Conservation (phyloP, 2,329 filamentous ascomycete species). For the Biscogniauxia marginata region DNA sequence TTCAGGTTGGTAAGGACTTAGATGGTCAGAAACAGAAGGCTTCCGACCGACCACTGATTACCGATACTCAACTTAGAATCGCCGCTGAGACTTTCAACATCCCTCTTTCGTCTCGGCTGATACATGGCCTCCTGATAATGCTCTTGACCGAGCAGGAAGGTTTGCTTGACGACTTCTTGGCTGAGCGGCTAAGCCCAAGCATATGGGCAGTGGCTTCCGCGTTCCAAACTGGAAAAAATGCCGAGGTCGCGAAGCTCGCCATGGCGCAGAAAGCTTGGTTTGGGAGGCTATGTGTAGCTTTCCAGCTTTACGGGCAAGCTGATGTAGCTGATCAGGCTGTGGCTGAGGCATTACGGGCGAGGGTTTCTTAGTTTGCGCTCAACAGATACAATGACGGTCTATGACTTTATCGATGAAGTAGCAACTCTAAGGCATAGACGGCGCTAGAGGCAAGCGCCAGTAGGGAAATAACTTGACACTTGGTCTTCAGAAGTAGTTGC, state of each 20-base stretch:
- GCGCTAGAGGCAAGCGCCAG: too few species aligned
- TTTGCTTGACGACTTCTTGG: not conserved
- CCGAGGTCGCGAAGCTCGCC: not conserved
- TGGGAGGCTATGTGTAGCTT: not conserved
- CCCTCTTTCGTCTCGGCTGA: not conserved
- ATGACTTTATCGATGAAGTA: too few species aligned
- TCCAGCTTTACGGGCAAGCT: not conserved
- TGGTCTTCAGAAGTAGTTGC: too few species aligned
- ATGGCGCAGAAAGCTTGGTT: not conserved
- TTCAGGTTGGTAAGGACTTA: not conserved
- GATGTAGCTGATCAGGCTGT: conserved; percentile 5
- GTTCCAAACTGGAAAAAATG: not conserved
- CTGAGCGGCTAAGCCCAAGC: not conserved
- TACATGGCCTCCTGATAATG: not conserved
- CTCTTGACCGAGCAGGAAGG: not conserved
- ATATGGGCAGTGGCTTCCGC: not conserved
- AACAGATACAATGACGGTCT: too few species aligned
- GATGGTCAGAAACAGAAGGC: not conserved
- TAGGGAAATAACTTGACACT: too few species aligned
- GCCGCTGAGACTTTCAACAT: not conserved
- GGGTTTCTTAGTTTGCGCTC: too few species aligned
- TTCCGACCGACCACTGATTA: not conserved
- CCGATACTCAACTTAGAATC: not conserved
- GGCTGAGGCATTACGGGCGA: too few species aligned
- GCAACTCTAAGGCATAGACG: too few species aligned